Evolutionary conservation across 495 filamentous ascomycete species (phyloP).

Genomic region (Rhypophila decipiens): DNA sequence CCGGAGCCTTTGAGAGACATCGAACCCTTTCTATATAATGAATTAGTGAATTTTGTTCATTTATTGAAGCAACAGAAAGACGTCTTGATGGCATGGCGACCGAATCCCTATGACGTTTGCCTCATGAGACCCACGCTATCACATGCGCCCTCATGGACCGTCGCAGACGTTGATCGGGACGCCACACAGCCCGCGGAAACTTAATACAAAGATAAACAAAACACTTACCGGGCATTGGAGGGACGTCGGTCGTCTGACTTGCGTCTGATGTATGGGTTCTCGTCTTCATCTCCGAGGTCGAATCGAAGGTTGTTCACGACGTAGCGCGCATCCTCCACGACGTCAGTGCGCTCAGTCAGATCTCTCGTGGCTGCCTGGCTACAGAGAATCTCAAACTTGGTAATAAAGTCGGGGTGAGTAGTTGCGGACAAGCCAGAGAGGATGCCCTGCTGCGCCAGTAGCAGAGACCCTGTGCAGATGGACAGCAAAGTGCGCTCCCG

Average conservation of each 20-base stretch:
- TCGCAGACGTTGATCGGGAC: no score
- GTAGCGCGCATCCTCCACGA: conserved; percentile 68
- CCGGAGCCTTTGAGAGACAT: conserved; percentile 62
- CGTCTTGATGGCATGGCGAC: no score
- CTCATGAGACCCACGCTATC: no score
- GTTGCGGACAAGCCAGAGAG: conserved; percentile 67
- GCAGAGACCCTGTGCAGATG: conserved; percentile 67
- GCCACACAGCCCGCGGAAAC: no score
- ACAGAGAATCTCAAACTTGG: conserved; percentile 61
- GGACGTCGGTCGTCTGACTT: conserved; percentile 57
- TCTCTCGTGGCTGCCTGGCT: conserved; percentile 54
- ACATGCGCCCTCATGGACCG: no score
- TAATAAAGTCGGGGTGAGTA: conserved; percentile 58
- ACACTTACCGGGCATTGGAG: conserved; percentile 52
- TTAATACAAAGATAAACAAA: no score
- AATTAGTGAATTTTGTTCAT: no score
- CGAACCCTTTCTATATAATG: conserved; percentile 51
- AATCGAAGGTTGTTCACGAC: conserved; percentile 76
- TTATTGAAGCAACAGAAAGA: no score
- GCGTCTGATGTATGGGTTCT: conserved; percentile 66
- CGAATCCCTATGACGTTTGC: no score
- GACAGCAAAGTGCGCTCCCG: conserved; percentile 69
- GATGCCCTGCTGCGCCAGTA: conserved; percentile 66
- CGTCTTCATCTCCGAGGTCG: conserved; percentile 65
- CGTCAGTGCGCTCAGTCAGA: conserved; percentile 57